These are phyloP conservation scores for Erythrobasidium yunnanense DNA, from an alignment of 768 basidiomycete species.

Conservation along the genomic window DNA sequence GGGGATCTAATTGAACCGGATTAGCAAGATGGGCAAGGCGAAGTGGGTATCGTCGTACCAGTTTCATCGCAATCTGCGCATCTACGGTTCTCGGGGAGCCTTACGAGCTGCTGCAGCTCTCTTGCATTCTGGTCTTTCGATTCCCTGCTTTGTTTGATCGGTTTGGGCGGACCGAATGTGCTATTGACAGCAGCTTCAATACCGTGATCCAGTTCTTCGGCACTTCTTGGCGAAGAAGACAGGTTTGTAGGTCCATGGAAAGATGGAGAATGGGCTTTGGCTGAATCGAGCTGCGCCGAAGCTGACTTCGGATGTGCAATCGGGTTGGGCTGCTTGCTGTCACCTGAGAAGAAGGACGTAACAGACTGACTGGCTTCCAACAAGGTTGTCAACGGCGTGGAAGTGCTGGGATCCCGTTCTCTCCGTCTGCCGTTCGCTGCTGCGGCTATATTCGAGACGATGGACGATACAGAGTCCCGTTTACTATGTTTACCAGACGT, in stretches of 20 bases:
- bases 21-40: not conserved
- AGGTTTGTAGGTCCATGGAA: not conserved
- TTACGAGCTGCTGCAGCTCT: not conserved
- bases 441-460: slow-evolving; percentile 2
- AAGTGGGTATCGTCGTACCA: not conserved
- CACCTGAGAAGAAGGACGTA: slow-evolving; percentile 5
- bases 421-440: not conserved
- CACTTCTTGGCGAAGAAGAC: not conserved
- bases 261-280: not conserved
- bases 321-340: not conserved
- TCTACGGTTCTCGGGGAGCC: slow-evolving; percentile 4
- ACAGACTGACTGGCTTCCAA: slow-evolving; percentile 21
- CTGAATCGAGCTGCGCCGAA: not conserved
- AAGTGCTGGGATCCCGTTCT: not conserved
- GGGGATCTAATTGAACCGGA: slow-evolving; percentile 11
- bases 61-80: slow-evolving; percentile 15
- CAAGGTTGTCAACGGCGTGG: not conserved
- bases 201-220: slow-evolving; percentile 7
- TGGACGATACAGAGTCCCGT: not conserved
- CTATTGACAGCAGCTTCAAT: slow-evolving; percentile 16
- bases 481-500: slow-evolving; percentile 21
- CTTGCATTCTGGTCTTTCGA: slow-evolving; percentile 6
- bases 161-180: slow-evolving; percentile 6
- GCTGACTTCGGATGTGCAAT: slow-evolving; percentile 9
- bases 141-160: slow-evolving; percentile 2